Conservation (phyloP, 1,139 yeast genomes). For the Geotrichum bryndzae region DNA sequence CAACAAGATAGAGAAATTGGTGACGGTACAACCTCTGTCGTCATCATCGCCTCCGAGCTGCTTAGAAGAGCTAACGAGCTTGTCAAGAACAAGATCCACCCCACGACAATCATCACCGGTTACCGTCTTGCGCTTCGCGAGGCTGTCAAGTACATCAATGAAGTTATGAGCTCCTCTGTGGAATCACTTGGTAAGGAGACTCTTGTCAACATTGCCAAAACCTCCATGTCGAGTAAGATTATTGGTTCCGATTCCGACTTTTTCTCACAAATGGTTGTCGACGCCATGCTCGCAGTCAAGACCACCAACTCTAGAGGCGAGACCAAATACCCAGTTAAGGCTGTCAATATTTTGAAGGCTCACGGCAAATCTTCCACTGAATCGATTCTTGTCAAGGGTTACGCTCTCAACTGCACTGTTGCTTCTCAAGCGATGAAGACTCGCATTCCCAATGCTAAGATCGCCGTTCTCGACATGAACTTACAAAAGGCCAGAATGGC, state of each 20-base stretch:
- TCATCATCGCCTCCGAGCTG: constrained; percentile 88
- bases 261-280: constrained; percentile 86
- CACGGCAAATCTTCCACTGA: constrained; percentile 92
- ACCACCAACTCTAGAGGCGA: constrained; percentile 87
- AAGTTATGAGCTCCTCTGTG: constrained; percentile 75
- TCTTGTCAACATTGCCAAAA: constrained; percentile 79
- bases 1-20: constrained; percentile 99
- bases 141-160: constrained; percentile 82
- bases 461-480: constrained; percentile 91
- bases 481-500: constrained; percentile 97
- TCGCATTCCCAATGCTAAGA: constrained; percentile 63
- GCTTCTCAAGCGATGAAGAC: constrained; percentile 97
- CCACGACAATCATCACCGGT: constrained; percentile 96
- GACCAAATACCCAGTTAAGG: constrained; percentile 90
- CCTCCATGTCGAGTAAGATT: constrained; percentile 94
- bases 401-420: constrained; percentile 93
- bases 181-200: constrained; percentile 76
- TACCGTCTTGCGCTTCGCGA: constrained; percentile 90
- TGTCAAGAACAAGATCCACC: constrained; percentile 90
- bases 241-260: constrained; percentile 95
- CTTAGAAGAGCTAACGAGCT: constrained; percentile 90
- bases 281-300: constrained; percentile 91
- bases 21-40: constrained; percentile 90
- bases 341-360: constrained; percentile 91
- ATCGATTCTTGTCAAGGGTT: constrained; percentile 82